A percentile compares a stretch with the other conserved stretches of the same genome.
These are phyloP conservation scores for Mortierella sp. DNA, from an alignment of 371 early-diverging fungal genomes.

Conservation along the genomic window DNA sequence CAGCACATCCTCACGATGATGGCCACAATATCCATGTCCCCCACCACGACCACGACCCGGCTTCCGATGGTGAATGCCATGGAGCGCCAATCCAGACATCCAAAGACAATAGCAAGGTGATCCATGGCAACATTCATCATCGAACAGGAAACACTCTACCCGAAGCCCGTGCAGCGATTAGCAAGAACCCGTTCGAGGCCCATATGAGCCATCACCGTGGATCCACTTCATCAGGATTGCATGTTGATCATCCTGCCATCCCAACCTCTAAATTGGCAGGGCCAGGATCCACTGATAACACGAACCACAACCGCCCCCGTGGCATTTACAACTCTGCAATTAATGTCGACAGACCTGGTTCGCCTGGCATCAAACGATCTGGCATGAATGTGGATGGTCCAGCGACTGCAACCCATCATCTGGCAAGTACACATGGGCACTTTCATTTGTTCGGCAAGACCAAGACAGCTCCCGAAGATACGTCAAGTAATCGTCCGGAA, in stretches of 20 bases:
- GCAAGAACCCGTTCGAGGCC: constrained; percentile 15
- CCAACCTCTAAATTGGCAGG: constrained; percentile 10
- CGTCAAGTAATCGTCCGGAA: neutral
- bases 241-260: constrained; percentile 20
- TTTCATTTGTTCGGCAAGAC: neutral
- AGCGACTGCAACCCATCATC: constrained; percentile 4
- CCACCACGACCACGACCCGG: neutral
- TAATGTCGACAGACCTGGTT: constrained; percentile 23
- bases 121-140: constrained; percentile 13
- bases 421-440: neutral
- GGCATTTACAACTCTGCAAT: constrained; percentile 23
- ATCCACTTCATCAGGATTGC: constrained; percentile 8
- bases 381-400: constrained; percentile 27
- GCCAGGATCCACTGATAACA: constrained; percentile 19
- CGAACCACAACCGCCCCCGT: constrained; percentile 13
- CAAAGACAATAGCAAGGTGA: constrained; percentile 7
- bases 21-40: constrained; percentile 14
- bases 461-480: neutral
- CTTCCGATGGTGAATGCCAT: neutral
- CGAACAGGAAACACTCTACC: constrained; percentile 1
- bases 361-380: constrained; percentile 8
- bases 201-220: constrained; percentile 19
- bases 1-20: neutral
- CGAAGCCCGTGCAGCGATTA: constrained; percentile 4
- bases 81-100: constrained; percentile 15